phyloP scores from a whole-genome alignment of 345 rosid species.

The Gossypium australe region DNA sequence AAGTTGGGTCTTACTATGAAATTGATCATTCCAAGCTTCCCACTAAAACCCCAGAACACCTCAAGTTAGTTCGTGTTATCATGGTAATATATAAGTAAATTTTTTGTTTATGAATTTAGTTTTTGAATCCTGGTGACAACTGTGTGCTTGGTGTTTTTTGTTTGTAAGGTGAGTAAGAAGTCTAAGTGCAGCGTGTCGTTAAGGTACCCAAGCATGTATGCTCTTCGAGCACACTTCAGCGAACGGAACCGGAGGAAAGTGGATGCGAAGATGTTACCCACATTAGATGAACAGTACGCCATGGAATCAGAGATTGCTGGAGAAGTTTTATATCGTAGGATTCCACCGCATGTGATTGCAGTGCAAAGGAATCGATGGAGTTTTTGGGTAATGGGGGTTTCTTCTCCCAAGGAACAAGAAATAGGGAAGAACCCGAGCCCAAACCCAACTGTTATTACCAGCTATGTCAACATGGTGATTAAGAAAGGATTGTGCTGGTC shows the following conservation, averaged over 20 bases:
- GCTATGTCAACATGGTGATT: conserved; percentile 13
- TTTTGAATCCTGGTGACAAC: background rate
- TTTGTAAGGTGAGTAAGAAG: conserved; percentile 63
- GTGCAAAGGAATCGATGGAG: conserved; percentile 36
- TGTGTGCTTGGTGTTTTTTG: background rate
- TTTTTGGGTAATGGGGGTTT: conserved; percentile 57
- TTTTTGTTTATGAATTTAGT: too few relatives aligned
- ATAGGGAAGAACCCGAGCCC: background rate
- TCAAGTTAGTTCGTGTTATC: conserved; percentile 52
- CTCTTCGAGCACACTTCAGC: conserved; percentile 49
- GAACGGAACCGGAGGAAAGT: conserved; percentile 22
- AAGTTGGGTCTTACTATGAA: conserved; percentile 62
- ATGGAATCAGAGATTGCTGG: conserved; percentile 50
- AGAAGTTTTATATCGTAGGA: conserved; percentile 55
- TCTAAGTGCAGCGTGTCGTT: conserved; percentile 44
- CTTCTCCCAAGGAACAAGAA: conserved; percentile 18
- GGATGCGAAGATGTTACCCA: conserved; percentile 45
- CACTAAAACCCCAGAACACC: conserved; percentile 46
- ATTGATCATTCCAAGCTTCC: conserved; percentile 61
- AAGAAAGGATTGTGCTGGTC: conserved; percentile 47
- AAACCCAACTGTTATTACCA: conserved; percentile 10
- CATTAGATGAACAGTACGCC: conserved; percentile 60
- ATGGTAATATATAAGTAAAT: conserved; percentile 38
- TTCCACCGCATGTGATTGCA: conserved; percentile 49
- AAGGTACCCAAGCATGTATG: conserved; percentile 61